Conservation (phyloP, 306 rosid genomes). For the Ammopiptanthus mongolicus region DNA sequence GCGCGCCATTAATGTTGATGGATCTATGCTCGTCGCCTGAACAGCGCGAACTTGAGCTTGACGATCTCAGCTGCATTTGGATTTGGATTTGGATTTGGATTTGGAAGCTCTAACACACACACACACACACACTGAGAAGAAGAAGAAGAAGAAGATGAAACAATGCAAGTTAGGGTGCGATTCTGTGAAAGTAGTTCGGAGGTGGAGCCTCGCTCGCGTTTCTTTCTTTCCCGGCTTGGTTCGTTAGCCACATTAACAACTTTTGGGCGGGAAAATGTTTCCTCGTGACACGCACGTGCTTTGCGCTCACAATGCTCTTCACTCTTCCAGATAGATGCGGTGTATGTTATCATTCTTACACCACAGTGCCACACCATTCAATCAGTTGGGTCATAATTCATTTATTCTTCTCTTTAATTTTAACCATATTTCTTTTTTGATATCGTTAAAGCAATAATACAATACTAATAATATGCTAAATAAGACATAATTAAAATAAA, state of each 20-base stretch:
- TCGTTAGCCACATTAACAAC: conserved; percentile 21
- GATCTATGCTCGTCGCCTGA: conserved; percentile 21
- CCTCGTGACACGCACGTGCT: conserved; percentile 29
- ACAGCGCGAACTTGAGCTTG: conserved; percentile 28
- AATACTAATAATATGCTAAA: no score
- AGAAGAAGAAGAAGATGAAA: background rate
- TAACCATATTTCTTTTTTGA: background rate
- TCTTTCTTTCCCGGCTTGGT: no score
- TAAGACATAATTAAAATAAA: no score
- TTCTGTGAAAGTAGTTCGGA: no score
- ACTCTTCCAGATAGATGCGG: background rate
- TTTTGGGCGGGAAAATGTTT: conserved; percentile 28
- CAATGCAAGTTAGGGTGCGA: background rate
- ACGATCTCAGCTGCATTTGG: conserved; percentile 45
- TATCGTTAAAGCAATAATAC: background rate
- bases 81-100: conserved; percentile 18
- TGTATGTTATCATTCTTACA: background rate
- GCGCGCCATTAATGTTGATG: conserved; percentile 15
- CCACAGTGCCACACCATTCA: background rate
- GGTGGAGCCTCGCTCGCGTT: no score
- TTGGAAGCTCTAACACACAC: background rate
- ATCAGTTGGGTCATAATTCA: background rate
- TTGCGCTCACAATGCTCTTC: background rate
- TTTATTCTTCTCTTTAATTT: background rate
- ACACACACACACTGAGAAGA: background rate